A percentile compares a stretch with the other conserved stretches of the same genome.
phyloP scores from a whole-genome alignment of 1,284 basidiomycete genomes.

The Cryptococcus amylolentus region DNA sequence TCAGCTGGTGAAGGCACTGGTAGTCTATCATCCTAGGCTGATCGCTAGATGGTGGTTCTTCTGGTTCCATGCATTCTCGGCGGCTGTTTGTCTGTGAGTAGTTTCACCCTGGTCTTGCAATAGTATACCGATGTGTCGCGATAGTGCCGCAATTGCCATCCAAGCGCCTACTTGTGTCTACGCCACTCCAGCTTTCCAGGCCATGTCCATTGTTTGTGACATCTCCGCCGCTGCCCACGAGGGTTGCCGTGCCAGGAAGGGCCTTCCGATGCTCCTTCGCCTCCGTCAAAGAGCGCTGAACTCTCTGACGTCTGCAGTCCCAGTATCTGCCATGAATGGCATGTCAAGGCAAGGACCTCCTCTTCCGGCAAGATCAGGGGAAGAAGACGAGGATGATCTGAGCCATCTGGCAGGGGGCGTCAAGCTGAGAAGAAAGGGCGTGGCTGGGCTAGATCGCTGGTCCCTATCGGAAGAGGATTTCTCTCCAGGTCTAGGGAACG shows the following conservation, averaged over 20 bases:
- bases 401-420: conserved; percentile 31
- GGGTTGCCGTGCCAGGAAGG: conserved; percentile 46
- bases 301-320: conserved; percentile 18
- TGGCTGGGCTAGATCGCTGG: conserved; percentile 1
- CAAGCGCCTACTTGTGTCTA: conserved; percentile 44
- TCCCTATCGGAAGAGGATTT: background rate
- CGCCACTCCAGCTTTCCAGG: conserved; percentile 41
- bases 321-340: background rate
- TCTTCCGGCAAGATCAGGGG: conserved; percentile 1
- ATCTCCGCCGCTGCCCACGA: conserved; percentile 40
- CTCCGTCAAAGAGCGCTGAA: conserved; percentile 39
- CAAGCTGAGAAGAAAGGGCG: conserved; percentile 26
- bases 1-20: conserved; percentile 42
- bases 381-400: conserved; percentile 34
- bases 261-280: conserved; percentile 40
- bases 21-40: conserved; percentile 46
- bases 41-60: conserved; percentile 49
- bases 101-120: background rate
- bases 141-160: conserved; percentile 43
- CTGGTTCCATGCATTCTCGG: conserved; percentile 48
- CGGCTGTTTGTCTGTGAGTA: conserved; percentile 46
- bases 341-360: background rate
- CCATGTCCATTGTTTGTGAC: conserved; percentile 44
- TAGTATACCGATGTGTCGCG: background rate
- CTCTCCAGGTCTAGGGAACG: conserved; percentile 12